phyloP scores from a whole-genome alignment of 2,329 filamentous ascomycete genomes.

The Cladophialophora exuberans region DNA sequence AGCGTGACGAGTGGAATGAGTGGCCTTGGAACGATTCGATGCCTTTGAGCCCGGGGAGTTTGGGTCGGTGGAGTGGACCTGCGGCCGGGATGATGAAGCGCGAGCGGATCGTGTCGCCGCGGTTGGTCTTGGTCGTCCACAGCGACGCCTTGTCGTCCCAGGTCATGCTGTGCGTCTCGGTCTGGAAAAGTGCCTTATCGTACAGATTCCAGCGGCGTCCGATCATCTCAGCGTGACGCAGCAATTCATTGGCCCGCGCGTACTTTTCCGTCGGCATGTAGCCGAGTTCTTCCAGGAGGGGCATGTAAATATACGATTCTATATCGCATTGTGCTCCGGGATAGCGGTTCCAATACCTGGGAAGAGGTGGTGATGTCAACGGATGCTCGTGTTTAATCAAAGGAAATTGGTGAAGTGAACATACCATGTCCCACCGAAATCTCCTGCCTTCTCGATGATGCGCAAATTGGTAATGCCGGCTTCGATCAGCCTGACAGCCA shows the following conservation, averaged over 20 bases:
- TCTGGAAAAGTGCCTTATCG: slow-evolving; percentile 25
- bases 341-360: slow-evolving; percentile 34
- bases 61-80: slow-evolving; percentile 40
- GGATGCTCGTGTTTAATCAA: too few species aligned
- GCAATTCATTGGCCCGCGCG: slow-evolving; percentile 23
- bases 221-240: slow-evolving; percentile 24
- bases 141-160: slow-evolving; percentile 23
- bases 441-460: slow-evolving; percentile 15
- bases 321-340: slow-evolving; percentile 29
- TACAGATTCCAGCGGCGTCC: slow-evolving; percentile 21
- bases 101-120: slow-evolving; percentile 36
- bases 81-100: slow-evolving; percentile 46
- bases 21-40: slow-evolving; percentile 42
- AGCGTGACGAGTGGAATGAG: slow-evolving; percentile 50
- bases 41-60: slow-evolving; percentile 34
- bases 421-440: slow-evolving; percentile 31
- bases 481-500: slow-evolving; percentile 19
- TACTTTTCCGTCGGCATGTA: slow-evolving; percentile 31
- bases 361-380: too few species aligned
- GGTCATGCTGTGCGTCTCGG: slow-evolving; percentile 20
- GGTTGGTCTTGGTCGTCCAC: slow-evolving; percentile 31
- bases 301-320: slow-evolving; percentile 29
- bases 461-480: slow-evolving; percentile 11
- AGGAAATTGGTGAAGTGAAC: too few species aligned
- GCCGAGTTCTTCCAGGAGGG: slow-evolving; percentile 25